Evolutionary conservation across 371 early-diverging fungal species (phyloP), one percentile per base, ranked within the genome.

Genomic region (Entomophthora muscae): DNA sequence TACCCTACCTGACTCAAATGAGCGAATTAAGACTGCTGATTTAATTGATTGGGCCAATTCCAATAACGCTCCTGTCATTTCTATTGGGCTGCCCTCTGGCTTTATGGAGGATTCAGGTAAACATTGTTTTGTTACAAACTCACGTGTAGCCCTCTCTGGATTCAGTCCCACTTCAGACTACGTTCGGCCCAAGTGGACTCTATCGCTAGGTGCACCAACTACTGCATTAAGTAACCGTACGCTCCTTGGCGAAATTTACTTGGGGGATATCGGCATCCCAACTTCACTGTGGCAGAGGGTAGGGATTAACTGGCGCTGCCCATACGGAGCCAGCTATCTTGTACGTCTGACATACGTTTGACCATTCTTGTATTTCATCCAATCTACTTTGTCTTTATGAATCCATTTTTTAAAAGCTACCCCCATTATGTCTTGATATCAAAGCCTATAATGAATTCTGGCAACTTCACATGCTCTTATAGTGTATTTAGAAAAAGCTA

Each of bases 211-310:
- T 10, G 81, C 86, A 0, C 89, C 89, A 2, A 85, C 81, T 64
- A 70, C 75, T 1, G 85, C 84, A 0, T 81, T 83, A 32, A 64
- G 71, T 52, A 76, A 78, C 0, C 66, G 73, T 12, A 67, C 75
- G 22, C 71, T 80, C 1, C 77, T 81, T 1, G 91, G 89, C 5
- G 85, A 84, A 57, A 59, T 91, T 52, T 85, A 83, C 65, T 63
- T 91, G 66, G 83, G 84, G 0, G 91, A 91, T 68, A 70, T 88
- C n/a, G 89, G 89, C 7, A 78, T 88, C 52, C 87, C 89, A 0
- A 66, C 73, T 23, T 61, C 70, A 12, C 80, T 82, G 30, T 86
- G 84, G 79, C 76, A 82, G 57, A 73, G 74, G 29, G 78, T 76
- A 22, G 82, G 82, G 1, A 73, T 82, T 17, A 76, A 75, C 12